Evolutionary conservation across 1,284 basidiomycete genomes (phyloP).

Genomic region (Termitomyces sp.): DNA sequence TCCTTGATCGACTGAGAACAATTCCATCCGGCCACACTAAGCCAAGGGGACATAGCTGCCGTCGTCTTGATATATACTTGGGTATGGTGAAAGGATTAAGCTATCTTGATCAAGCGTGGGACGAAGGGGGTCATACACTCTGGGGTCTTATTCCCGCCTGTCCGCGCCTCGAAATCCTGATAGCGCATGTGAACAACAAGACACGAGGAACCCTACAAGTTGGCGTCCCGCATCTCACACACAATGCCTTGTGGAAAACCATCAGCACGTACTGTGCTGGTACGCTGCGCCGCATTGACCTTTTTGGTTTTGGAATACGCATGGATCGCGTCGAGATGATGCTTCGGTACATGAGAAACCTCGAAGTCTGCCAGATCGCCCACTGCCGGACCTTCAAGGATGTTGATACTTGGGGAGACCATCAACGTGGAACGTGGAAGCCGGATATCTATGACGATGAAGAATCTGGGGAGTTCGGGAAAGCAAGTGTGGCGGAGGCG

Average conservation of each 20-base stretch:
- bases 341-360: neutral
- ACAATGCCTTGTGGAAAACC: neutral
- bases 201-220: neutral
- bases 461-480: neutral
- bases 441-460: neutral
- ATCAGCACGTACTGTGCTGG: neutral
- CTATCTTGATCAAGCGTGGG: neutral
- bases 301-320: neutral
- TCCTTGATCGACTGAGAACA: neutral
- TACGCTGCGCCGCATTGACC: neutral
- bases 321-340: neutral
- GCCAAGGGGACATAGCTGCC: neutral
- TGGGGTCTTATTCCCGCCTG: neutral
- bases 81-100: neutral
- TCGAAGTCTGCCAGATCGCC: neutral
- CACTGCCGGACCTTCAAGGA: too few species aligned
- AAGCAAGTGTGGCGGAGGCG: too few species aligned
- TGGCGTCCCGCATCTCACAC: neutral
- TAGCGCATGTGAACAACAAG: neutral
- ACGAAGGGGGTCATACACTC: too few species aligned
- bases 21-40: neutral
- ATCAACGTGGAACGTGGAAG: neutral
- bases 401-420: neutral
- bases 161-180: neutral
- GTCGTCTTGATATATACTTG: neutral